phyloP scores from a whole-genome alignment of 495 filamentous ascomycete genomes.

The Lophium mytilinum region DNA sequence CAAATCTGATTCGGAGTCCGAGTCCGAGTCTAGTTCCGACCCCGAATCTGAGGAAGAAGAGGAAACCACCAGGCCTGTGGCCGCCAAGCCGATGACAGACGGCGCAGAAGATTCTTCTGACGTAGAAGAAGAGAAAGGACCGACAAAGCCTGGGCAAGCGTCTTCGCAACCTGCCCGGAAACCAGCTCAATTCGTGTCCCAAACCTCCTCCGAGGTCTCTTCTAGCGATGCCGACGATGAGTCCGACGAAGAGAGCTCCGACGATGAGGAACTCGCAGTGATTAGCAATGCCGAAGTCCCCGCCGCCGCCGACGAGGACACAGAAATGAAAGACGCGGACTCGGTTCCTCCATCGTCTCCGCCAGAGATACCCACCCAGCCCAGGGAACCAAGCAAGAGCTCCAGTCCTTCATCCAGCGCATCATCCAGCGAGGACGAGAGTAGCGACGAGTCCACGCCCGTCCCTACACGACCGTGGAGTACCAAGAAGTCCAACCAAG shows the following conservation, averaged over 20 bases:
- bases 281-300: background rate
- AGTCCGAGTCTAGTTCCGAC: slow-evolving; percentile 1
- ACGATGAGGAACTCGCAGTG: background rate
- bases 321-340: slow-evolving; percentile 8
- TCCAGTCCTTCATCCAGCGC: background rate
- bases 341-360: slow-evolving; percentile 4
- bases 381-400: background rate
- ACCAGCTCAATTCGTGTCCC: background rate
- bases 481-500: too few relatives aligned
- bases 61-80: background rate
- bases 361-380: background rate
- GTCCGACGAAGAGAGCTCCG: background rate
- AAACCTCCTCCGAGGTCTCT: background rate
- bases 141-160: background rate
- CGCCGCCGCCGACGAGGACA: background rate
- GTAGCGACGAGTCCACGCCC: background rate
- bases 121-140: background rate
- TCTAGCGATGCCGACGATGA: background rate
- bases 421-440: background rate
- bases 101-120: too few relatives aligned
- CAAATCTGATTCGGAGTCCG: background rate
- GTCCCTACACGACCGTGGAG: too few relatives aligned
- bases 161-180: background rate
- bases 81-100: background rate
- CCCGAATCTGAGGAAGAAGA: background rate